phyloP scores from a whole-genome alignment of 1,284 basidiomycete genomes.

The Ceratobasidium papillatum region DNA sequence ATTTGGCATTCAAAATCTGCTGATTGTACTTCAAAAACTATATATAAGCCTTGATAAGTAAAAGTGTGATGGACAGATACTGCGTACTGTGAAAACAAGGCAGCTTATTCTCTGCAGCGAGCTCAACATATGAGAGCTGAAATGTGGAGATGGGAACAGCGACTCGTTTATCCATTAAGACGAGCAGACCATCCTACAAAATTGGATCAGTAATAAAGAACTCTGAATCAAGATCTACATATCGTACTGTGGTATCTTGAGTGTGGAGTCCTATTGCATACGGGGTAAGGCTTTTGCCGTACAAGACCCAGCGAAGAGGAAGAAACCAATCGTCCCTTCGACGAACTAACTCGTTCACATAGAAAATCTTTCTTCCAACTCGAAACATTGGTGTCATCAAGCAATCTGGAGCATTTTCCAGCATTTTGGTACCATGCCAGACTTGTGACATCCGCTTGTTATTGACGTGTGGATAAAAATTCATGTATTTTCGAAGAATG shows the following conservation, averaged over 20 bases:
- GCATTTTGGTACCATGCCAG: conserved; percentile 19
- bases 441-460: not conserved
- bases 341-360: conserved; percentile 2
- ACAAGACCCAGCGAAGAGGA: not conserved
- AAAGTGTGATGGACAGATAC: not conserved
- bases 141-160: not conserved
- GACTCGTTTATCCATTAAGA: not conserved
- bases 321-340: not conserved
- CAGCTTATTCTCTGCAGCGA: not conserved
- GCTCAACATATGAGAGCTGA: not conserved
- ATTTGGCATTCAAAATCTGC: not conserved
- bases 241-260: not conserved
- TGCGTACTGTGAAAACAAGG: not conserved
- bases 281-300: not conserved
- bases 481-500: conserved; percentile 8
- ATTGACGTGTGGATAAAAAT: conserved; percentile 1
- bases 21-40: not conserved
- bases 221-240: too few relatives aligned
- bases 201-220: too few relatives aligned
- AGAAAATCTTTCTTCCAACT: not conserved
- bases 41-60: not conserved
- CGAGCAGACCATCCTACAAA: not conserved
- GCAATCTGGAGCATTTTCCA: not conserved
- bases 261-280: not conserved
- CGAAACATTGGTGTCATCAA: not conserved